phyloP scores from a whole-genome alignment of 129 eudicot genomes.

The Artemisia annua region DNA sequence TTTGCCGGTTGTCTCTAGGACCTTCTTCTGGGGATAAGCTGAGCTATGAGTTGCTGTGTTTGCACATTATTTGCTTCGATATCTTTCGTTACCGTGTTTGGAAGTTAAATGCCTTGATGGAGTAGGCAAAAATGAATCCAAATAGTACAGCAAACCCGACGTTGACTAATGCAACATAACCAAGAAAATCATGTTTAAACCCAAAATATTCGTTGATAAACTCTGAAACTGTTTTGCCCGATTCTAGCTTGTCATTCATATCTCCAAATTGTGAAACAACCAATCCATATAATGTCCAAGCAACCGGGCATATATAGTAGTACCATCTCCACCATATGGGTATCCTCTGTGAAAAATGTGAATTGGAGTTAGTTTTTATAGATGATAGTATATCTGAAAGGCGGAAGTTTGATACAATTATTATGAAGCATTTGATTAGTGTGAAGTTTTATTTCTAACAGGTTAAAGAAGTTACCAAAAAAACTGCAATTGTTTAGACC shows the following conservation, averaged over 20 bases:
- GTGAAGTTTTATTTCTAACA: no score
- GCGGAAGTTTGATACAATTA: no score
- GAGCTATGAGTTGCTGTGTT: background rate
- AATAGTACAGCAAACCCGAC: slow-evolving; percentile 54
- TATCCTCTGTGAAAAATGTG: slow-evolving; percentile 48
- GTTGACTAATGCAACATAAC: slow-evolving; percentile 52
- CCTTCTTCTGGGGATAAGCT: background rate
- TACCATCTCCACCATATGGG: slow-evolving; percentile 92
- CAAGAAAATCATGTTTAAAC: slow-evolving; percentile 52
- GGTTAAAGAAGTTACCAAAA: no score
- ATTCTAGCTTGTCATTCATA: slow-evolving; percentile 31
- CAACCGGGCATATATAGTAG: slow-evolving; percentile 55
- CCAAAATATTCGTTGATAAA: slow-evolving; percentile 57
- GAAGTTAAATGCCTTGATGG: slow-evolving; percentile 75
- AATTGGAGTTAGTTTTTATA: background rate
- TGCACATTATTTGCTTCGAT: background rate
- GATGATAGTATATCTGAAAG: background rate
- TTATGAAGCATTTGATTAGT: no score
- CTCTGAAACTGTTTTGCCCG: slow-evolving; percentile 45
- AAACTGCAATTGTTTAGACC: background rate
- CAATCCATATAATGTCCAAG: slow-evolving; percentile 76
- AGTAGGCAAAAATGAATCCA: slow-evolving; percentile 72
- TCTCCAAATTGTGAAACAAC: slow-evolving; percentile 77
- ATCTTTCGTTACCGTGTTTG: slow-evolving; percentile 54
- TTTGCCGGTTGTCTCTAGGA: background rate